Percentiles rank a stretch among this genome's conserved stretches.
Evolutionary conservation across 148 eudicot species (phyloP).

Genomic region (Chenopodium berlandieri): DNA sequence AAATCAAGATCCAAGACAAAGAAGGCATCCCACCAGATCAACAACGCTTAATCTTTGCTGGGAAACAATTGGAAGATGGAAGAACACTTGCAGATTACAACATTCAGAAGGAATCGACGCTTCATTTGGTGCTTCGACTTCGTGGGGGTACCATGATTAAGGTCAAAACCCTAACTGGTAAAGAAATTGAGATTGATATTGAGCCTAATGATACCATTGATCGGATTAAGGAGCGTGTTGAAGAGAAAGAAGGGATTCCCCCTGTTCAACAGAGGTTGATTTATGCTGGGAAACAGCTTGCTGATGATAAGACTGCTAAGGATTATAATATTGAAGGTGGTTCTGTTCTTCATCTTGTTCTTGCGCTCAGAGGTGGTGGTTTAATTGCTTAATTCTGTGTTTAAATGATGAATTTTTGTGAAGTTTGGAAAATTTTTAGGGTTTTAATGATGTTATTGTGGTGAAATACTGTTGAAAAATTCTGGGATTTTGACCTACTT

Average conservation of each 20-base stretch:
- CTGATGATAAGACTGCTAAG: constrained; percentile 16
- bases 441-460: neutral
- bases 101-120: constrained; percentile 2
- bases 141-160: constrained; percentile 12
- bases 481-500: neutral
- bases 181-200: constrained; percentile 9
- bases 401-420: neutral
- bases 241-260: constrained; percentile 6
- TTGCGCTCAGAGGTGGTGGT: constrained; percentile 12
- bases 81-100: constrained; percentile 8
- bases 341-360: constrained; percentile 14
- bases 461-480: neutral
- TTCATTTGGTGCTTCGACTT: neutral
- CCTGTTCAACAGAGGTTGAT: constrained; percentile 14
- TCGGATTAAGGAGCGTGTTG: neutral
- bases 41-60: constrained; percentile 5
- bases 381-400: neutral
- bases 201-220: neutral
- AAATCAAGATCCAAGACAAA: constrained; percentile 6
- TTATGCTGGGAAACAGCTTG: constrained; percentile 14
- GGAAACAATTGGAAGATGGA: constrained; percentile 9
- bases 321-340: constrained; percentile 16
- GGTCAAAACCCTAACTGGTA: constrained; percentile 11
- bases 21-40: constrained; percentile 11
- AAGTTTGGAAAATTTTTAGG: neutral